Evolutionary conservation across 1,284 basidiomycete species (phyloP).

Genomic region (Boletellus deceptivus): DNA sequence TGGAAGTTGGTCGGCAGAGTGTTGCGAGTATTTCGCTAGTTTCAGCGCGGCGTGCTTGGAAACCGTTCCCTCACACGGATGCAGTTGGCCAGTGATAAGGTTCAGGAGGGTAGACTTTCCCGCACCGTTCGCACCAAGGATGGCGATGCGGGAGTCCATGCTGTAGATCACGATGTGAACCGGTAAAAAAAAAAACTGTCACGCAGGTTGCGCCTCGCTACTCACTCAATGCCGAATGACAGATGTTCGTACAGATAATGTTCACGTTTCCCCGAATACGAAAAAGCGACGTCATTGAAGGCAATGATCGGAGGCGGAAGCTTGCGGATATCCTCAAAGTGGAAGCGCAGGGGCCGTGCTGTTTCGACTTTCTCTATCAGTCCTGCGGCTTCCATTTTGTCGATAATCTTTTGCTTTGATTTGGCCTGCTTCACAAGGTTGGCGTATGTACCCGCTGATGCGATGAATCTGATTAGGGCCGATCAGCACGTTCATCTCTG

Average conservation of each 20-base stretch:
- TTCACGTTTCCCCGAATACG: slow-evolving; percentile 86
- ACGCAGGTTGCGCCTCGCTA: slow-evolving; percentile 35
- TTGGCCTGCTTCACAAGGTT: slow-evolving; percentile 99
- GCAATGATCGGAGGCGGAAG: slow-evolving; percentile 97
- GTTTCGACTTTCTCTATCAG: slow-evolving; percentile 87
- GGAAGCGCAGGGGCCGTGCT: slow-evolving; percentile 79
- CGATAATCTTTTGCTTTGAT: slow-evolving; percentile 99
- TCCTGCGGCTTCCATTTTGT: slow-evolving; percentile 99
- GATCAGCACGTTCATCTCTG: slow-evolving; percentile 10
- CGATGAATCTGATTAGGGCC: slow-evolving; percentile 75
- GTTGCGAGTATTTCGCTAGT: slow-evolving; percentile 97
- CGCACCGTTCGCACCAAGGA: slow-evolving; percentile 97
- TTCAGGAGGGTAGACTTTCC: slow-evolving; percentile 98
- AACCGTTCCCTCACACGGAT: slow-evolving; percentile 83
- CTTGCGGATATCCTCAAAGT: slow-evolving; percentile 94
- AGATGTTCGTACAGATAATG: slow-evolving; percentile 89
- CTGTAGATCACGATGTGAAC: slow-evolving; percentile 37
- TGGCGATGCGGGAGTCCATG: slow-evolving; percentile 95
- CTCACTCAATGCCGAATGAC: slow-evolving; percentile 92
- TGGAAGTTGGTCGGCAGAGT: slow-evolving; percentile 97
- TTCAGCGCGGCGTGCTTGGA: slow-evolving; percentile 90
- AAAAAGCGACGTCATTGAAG: slow-evolving; percentile 92
- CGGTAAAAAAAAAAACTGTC: slow-evolving; percentile 4
- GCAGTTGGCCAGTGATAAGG: slow-evolving; percentile 85
- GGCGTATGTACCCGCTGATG: slow-evolving; percentile 97